A percentile compares a stretch with the other conserved stretches of the same genome.
These are phyloP conservation scores for Mycena sanguinolenta DNA, from an alignment of 768 basidiomycete genomes.

Conservation along the genomic window DNA sequence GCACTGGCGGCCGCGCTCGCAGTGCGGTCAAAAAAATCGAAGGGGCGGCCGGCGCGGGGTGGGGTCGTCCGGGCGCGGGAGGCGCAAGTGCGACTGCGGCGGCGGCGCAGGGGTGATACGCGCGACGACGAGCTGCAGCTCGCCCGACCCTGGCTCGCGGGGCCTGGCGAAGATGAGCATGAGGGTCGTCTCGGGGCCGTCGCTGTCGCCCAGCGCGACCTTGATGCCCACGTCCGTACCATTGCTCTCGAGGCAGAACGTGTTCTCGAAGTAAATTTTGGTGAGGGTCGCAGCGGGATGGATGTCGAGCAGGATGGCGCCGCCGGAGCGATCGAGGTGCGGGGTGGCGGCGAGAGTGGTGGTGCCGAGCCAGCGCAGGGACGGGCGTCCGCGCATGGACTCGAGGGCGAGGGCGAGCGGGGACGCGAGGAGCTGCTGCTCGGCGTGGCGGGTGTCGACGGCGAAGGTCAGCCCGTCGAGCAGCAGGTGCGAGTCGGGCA, in stretches of 20 bases:
- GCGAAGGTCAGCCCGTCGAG: constrained; percentile 84
- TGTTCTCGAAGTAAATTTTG: constrained; percentile 78
- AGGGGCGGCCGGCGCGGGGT: constrained; percentile 79
- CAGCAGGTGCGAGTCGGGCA: constrained; percentile 78
- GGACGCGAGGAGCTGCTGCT: constrained; percentile 69
- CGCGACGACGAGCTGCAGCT: constrained; percentile 67
- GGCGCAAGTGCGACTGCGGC: constrained; percentile 49
- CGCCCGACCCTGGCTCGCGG: constrained; percentile 10
- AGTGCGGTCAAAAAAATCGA: constrained; percentile 50
- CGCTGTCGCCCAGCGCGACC: constrained; percentile 77
- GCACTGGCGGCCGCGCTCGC: too few relatives aligned
- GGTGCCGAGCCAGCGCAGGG: constrained; percentile 69
- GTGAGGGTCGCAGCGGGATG: constrained; percentile 75
- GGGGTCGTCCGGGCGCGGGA: constrained; percentile 82
- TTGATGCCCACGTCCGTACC: constrained; percentile 68
- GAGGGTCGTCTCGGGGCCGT: constrained; percentile 78
- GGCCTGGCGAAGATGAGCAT: constrained; percentile 66
- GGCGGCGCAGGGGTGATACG: constrained; percentile 64
- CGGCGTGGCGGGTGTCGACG: constrained; percentile 57
- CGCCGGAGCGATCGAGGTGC: constrained; percentile 71
- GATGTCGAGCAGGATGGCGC: too few relatives aligned
- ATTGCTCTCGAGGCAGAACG: constrained; percentile 71
- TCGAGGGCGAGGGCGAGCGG: constrained; percentile 80
- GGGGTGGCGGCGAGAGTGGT: constrained; percentile 66
- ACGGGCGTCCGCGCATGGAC: constrained; percentile 83